Conservation (phyloP, 208 protist species). For the Trypanosoma lewisi region DNA sequence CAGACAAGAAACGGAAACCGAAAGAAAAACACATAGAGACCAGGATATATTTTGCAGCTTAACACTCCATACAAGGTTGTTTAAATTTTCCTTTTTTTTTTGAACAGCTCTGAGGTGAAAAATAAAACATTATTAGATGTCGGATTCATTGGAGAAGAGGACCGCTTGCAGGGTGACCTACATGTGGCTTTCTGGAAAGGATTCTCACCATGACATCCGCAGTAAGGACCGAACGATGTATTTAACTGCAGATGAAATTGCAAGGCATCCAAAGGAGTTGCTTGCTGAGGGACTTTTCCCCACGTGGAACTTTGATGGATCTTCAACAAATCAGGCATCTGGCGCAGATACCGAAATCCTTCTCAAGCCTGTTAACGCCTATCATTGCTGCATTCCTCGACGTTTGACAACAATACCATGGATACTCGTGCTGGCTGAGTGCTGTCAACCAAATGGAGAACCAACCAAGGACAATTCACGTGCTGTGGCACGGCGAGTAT, state of each 20-base stretch:
- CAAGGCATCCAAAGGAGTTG: conserved; percentile 66
- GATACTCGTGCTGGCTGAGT: conserved; percentile 89
- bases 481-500: conserved; percentile 71
- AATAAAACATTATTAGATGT: background rate
- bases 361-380: conserved; percentile 89
- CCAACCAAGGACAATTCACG: conserved; percentile 93
- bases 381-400: conserved; percentile 66
- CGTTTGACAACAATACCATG: conserved; percentile 79
- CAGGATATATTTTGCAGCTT: too few relatives aligned
- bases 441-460: conserved; percentile 89
- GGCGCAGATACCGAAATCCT: conserved; percentile 81
- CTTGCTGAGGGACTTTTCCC: conserved; percentile 79
- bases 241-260: conserved; percentile 43
- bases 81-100: background rate
- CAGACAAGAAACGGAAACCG: too few relatives aligned
- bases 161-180: conserved; percentile 56
- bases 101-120: background rate
- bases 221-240: conserved; percentile 87
- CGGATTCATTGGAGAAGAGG: background rate
- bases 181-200: conserved; percentile 82
- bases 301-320: conserved; percentile 98
- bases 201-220: conserved; percentile 84
- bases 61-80: background rate
- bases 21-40: too few relatives aligned
- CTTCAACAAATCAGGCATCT: conserved; percentile 79